phyloP scores from a whole-genome alignment of 2,329 filamentous ascomycete genomes.

The Microcyclospora pomicola region DNA sequence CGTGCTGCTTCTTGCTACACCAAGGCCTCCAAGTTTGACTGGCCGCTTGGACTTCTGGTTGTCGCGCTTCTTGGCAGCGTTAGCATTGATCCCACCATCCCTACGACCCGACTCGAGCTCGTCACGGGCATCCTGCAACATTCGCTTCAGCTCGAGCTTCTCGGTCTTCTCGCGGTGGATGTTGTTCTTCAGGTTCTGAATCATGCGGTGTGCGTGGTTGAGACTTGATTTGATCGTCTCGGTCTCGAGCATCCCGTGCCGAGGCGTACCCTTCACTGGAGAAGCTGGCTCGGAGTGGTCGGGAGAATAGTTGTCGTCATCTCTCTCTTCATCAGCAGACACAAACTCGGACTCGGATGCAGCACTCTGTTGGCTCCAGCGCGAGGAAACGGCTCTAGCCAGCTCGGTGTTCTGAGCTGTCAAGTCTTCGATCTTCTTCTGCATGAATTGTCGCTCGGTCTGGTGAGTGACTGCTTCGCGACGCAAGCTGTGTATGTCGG shows the following conservation, averaged over 20 bases:
- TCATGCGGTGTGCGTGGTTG: slow-evolving; percentile 88
- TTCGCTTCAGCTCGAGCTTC: slow-evolving; percentile 86
- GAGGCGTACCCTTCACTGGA: slow-evolving; percentile 78
- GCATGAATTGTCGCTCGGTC: slow-evolving; percentile 61
- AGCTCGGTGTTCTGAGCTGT: slow-evolving; percentile 83
- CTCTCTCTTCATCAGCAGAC: slow-evolving; percentile 48
- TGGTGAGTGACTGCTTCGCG: slow-evolving; percentile 68
- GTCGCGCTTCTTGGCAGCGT: slow-evolving; percentile 40
- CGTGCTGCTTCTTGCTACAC: slow-evolving; percentile 55
- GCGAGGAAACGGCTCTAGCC: slow-evolving; percentile 65
- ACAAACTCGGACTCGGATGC: slow-evolving; percentile 32
- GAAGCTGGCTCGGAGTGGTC: slow-evolving; percentile 85
- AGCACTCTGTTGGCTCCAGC: slow-evolving; percentile 32
- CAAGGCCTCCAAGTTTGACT: slow-evolving; percentile 56
- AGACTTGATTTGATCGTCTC: slow-evolving; percentile 92
- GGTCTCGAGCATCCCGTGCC: slow-evolving; percentile 82
- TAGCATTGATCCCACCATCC: slow-evolving; percentile 30
- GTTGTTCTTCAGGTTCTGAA: slow-evolving; percentile 87
- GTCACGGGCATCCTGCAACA: slow-evolving; percentile 89
- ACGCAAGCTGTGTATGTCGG: slow-evolving; percentile 72
- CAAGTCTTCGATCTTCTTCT: slow-evolving; percentile 77
- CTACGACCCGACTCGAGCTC: slow-evolving; percentile 57
- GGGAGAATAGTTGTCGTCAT: slow-evolving; percentile 46
- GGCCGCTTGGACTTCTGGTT: slow-evolving; percentile 64
- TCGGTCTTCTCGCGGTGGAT: slow-evolving; percentile 97